Evolutionary conservation across 169 alveolate genomes (phyloP).

Genomic region (Besnoitia besnoiti): DNA sequence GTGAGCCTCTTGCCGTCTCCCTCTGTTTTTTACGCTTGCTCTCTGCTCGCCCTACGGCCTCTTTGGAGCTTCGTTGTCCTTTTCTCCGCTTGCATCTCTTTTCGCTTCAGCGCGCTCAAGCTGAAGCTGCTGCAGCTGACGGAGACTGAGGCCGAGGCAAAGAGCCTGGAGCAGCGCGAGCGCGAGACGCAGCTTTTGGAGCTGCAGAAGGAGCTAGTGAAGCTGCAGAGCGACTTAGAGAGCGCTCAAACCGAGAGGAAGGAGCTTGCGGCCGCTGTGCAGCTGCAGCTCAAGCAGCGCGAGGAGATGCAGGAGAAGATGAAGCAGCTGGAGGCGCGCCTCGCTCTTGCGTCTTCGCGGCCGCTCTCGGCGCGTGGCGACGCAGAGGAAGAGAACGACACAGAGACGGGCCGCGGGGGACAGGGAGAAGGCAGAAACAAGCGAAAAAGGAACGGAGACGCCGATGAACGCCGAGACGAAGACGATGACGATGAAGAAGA

Average conservation of each 20-base stretch:
- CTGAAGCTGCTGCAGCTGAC: constrained; percentile 65
- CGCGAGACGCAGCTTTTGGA: constrained; percentile 45
- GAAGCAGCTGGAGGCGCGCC: background rate
- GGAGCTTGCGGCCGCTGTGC: constrained; percentile 59
- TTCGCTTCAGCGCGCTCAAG: constrained; percentile 52
- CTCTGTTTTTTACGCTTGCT: background rate
- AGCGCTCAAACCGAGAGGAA: constrained; percentile 48
- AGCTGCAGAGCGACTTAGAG: constrained; percentile 55
- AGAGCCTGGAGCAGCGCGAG: constrained; percentile 59
- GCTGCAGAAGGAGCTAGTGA: constrained; percentile 51
- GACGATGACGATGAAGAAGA: background rate
- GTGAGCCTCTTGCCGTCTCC: background rate
- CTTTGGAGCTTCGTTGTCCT: background rate
- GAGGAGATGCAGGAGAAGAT: constrained; percentile 57
- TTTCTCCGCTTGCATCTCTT: background rate
- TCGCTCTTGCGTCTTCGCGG: background rate
- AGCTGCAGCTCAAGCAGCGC: constrained; percentile 61
- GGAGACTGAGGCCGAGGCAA: constrained; percentile 57
- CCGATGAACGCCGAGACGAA: background rate
- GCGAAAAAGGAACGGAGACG: too few relatives aligned
- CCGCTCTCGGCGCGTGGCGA: constrained; percentile 15
- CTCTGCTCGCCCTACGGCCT: background rate
- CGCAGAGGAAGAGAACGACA: background rate
- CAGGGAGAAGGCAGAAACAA: too few relatives aligned
- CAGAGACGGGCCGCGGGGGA: too few relatives aligned